phyloP scores from a whole-genome alignment of 306 rosid species.

The Cucumis hystrix region DNA sequence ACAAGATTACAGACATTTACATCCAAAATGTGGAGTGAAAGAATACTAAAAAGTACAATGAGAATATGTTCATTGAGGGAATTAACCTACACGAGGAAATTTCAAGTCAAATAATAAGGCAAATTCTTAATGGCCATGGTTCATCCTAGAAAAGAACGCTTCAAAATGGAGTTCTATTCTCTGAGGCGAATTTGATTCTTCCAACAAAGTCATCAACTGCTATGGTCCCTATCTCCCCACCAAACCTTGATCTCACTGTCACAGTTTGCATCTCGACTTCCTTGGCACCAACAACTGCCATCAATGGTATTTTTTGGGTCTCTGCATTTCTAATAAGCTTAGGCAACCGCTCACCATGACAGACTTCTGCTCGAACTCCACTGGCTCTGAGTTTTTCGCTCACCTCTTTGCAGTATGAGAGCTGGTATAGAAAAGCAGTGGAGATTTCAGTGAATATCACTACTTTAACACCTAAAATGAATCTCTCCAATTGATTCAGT shows the following conservation, averaged over 20 bases:
- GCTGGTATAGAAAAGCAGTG: conserved; percentile 29
- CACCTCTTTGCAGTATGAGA: conserved; percentile 61
- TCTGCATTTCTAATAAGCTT: conserved; percentile 93
- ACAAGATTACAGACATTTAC: background rate
- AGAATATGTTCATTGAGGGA: background rate
- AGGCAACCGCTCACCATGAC: conserved; percentile 83
- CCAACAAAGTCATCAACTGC: conserved; percentile 56
- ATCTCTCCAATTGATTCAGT: background rate
- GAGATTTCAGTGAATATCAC: background rate
- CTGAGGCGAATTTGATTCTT: conserved; percentile 44
- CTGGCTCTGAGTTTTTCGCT: conserved; percentile 41
- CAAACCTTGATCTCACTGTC: conserved; percentile 75
- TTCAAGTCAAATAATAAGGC: background rate
- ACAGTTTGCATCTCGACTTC: conserved; percentile 67
- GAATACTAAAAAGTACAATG: background rate
- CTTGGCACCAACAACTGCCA: conserved; percentile 92
- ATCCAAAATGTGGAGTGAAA: background rate
- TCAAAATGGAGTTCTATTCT: conserved; percentile 40
- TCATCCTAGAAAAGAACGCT: conserved; percentile 3
- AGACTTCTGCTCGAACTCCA: conserved; percentile 67
- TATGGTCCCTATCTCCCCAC: conserved; percentile 80
- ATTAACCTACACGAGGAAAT: background rate
- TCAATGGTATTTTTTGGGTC: conserved; percentile 76
- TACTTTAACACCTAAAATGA: background rate
- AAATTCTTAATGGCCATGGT: background rate